A percentile compares a stretch with the other conserved stretches of the same genome.
phyloP scores from a whole-genome alignment of 2,329 filamentous ascomycete species.

The Mycocentrospora acerina region DNA sequence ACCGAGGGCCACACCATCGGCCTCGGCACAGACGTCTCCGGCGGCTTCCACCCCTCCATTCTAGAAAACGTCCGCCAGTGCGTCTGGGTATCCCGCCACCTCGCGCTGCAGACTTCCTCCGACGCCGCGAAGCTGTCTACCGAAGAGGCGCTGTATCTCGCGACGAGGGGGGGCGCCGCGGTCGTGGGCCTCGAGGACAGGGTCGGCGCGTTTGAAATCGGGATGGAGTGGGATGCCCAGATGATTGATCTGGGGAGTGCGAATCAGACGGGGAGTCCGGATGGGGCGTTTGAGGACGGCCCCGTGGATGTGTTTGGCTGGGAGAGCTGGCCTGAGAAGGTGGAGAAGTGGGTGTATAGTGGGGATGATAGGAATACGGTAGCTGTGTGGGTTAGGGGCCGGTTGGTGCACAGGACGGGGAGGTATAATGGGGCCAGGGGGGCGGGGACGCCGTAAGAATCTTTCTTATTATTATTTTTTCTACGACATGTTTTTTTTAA shows the following conservation, averaged over 20 bases:
- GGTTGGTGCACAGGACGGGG: conserved; percentile 66
- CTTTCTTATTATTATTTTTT: too few relatives aligned
- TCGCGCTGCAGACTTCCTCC: conserved; percentile 55
- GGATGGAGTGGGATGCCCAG: conserved; percentile 91
- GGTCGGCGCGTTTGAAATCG: conserved; percentile 80
- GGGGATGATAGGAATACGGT: conserved; percentile 91
- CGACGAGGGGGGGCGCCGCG: conserved; percentile 81
- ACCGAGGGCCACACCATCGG: conserved; percentile 76
- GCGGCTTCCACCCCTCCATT: conserved; percentile 80
- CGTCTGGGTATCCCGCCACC: conserved; percentile 72
- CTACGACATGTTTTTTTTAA: too few relatives aligned
- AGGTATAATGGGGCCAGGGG: conserved; percentile 10
- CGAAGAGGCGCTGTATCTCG: conserved; percentile 83
- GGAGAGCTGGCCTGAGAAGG: conserved; percentile 81
- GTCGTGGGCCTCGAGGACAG: conserved; percentile 72
- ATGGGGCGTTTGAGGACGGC: conserved; percentile 53
- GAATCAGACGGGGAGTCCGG: conserved; percentile 25
- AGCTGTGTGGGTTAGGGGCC: conserved; percentile 85
- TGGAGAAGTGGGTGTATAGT: conserved; percentile 93
- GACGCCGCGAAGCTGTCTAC: conserved; percentile 69
- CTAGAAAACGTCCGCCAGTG: conserved; percentile 83
- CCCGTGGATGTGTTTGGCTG: conserved; percentile 88
- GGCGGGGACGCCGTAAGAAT: conserved; percentile 3
- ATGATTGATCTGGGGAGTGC: conserved; percentile 65
- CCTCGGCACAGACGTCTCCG: conserved; percentile 86